Evolutionary conservation across 805 yeast species (phyloP).

Genomic region (Komagataella mondaviorum): DNA sequence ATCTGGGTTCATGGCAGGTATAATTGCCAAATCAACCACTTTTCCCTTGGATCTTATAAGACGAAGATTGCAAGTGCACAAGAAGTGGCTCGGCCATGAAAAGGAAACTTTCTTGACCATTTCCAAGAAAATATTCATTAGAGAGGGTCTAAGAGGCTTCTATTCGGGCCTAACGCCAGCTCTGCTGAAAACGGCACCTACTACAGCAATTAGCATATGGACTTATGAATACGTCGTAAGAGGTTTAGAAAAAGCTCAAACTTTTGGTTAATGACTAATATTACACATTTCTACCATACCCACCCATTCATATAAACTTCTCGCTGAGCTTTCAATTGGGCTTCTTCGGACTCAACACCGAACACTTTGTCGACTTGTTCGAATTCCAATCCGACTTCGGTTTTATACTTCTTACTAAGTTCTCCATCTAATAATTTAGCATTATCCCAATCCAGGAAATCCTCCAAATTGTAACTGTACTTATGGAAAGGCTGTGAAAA

Average conservation of each 20-base stretch:
- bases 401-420: constrained; percentile 46
- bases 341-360: constrained; percentile 8
- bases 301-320: constrained; percentile 3
- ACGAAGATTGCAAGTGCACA: constrained; percentile 55
- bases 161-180: constrained; percentile 69
- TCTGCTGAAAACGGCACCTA: constrained; percentile 68
- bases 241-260: constrained; percentile 1
- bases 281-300: constrained; percentile 1
- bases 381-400: constrained; percentile 68
- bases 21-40: constrained; percentile 53
- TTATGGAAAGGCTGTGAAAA: constrained; percentile 85
- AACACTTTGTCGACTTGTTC: constrained; percentile 35
- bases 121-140: constrained; percentile 23
- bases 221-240: constrained; percentile 17
- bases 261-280: neutral
- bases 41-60: constrained; percentile 84
- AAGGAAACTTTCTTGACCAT: constrained; percentile 7
- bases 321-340: constrained; percentile 8
- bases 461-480: constrained; percentile 76
- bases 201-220: constrained; percentile 27
- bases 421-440: constrained; percentile 51
- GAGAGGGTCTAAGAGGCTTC: constrained; percentile 55
- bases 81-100: constrained; percentile 4
- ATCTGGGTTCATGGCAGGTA: constrained; percentile 70
- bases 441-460: constrained; percentile 87